Conservation (phyloP, 495 filamentous ascomycete genomes). For the Penicillium egyptiacum region DNA sequence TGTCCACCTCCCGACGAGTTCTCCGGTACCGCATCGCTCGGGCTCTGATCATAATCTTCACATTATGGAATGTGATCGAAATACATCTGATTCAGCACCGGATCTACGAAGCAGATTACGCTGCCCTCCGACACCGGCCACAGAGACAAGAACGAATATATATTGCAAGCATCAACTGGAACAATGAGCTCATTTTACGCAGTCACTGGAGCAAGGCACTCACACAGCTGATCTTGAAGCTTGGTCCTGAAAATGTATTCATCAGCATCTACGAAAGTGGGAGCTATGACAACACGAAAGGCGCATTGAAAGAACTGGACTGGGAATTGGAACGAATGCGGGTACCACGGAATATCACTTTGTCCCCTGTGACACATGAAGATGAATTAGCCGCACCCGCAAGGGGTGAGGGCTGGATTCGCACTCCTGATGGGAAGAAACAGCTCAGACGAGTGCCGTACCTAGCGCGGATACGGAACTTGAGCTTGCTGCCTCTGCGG, state of each 20-base stretch:
- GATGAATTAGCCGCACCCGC: slow-evolving; percentile 50
- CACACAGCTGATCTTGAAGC: slow-evolving; percentile 50
- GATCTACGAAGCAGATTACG: slow-evolving; percentile 20
- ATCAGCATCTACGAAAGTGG: slow-evolving; percentile 71
- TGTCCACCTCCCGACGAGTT: slow-evolving; percentile 16
- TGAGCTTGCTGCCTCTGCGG: slow-evolving; percentile 47
- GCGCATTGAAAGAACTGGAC: slow-evolving; percentile 60
- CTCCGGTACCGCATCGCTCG: slow-evolving; percentile 25
- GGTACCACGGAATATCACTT: slow-evolving; percentile 53
- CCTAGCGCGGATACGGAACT: slow-evolving; percentile 62
- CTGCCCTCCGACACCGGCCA: slow-evolving; percentile 17
- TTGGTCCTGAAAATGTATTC: slow-evolving; percentile 68
- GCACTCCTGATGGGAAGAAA: slow-evolving; percentile 46
- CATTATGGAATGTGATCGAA: slow-evolving; percentile 27
- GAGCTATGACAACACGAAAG: slow-evolving; percentile 70
- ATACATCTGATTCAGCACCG: slow-evolving; percentile 25
- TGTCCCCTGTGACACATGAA: slow-evolving; percentile 54
- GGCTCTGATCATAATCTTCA: slow-evolving; percentile 21
- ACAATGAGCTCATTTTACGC: slow-evolving; percentile 62
- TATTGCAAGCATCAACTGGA: slow-evolving; percentile 70
- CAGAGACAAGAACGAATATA: slow-evolving; percentile 51
- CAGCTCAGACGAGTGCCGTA: slow-evolving; percentile 69
- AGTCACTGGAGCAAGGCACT: slow-evolving; percentile 62
- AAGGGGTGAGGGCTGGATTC: slow-evolving; percentile 56
- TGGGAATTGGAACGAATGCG: slow-evolving; percentile 49